Conservation (phyloP, 1,284 basidiomycete species). For the Kwoniella shivajii region DNA sequence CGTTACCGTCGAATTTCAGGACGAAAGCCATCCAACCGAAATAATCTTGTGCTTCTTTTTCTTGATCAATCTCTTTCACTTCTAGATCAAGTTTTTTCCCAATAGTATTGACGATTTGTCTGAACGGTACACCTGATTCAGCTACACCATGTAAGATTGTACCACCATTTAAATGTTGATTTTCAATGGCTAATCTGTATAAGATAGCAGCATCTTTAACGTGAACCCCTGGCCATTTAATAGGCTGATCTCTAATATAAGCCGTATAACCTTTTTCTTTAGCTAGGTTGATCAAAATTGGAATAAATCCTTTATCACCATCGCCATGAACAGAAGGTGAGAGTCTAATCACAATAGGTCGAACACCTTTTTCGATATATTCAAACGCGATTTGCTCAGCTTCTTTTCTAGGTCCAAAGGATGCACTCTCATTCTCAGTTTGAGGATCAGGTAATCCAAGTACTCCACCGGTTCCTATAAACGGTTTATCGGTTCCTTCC, state of each 20-base stretch:
- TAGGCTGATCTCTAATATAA: conserved; percentile 22
- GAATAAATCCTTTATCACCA: conserved; percentile 23
- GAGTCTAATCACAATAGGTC: conserved; percentile 26
- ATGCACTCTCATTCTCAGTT: not conserved
- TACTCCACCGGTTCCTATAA: not conserved
- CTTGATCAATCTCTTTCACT: conserved; percentile 8
- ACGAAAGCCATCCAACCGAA: conserved; percentile 19
- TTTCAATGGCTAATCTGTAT: conserved; percentile 32
- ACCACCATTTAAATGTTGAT: conserved; percentile 16
- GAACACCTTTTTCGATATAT: conserved; percentile 18
- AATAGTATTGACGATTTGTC: conserved; percentile 26
- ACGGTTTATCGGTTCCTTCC: conserved; percentile 30
- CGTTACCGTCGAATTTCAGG: not conserved
- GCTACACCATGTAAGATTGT: conserved; percentile 25
- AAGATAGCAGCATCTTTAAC: conserved; percentile 32
- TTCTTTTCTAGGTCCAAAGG: conserved; percentile 2
- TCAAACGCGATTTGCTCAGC: conserved; percentile 10
- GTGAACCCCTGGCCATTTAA: conserved; percentile 26
- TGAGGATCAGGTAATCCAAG: not conserved
- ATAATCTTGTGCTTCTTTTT: conserved; percentile 22
- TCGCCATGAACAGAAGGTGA: conserved; percentile 29
- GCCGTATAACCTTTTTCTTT: conserved; percentile 18
- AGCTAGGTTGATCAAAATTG: conserved; percentile 14
- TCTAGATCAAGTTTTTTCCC: conserved; percentile 19
- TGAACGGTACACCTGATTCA: conserved; percentile 18